Conservation (phyloP, 2,329 filamentous ascomycete species). For the Lasiodiplodia hormozganensis region DNA sequence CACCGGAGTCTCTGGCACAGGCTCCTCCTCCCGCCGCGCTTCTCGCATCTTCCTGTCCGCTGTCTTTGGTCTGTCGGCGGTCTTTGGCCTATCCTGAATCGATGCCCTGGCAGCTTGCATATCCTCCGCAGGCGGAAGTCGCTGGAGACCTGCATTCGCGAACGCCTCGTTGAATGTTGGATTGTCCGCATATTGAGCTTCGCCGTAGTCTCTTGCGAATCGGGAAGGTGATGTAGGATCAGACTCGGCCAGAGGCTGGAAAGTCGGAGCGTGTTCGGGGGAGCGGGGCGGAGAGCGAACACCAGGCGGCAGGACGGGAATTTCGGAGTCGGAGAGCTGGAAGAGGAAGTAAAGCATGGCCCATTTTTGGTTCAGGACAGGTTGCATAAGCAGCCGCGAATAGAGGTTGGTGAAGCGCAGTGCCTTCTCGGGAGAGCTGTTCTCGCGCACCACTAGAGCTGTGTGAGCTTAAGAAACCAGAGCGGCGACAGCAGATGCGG, state of each 20-base stretch:
- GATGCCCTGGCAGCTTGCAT: constrained; percentile 35
- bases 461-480: constrained; percentile 31
- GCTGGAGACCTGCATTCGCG: constrained; percentile 52
- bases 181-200: constrained; percentile 34
- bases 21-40: constrained; percentile 38
- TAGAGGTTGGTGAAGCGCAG: constrained; percentile 90
- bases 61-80: constrained; percentile 34
- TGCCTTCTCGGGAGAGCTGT: constrained; percentile 75
- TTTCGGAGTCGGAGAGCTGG: constrained; percentile 73
- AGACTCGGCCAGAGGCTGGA: constrained; percentile 13
- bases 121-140: constrained; percentile 45
- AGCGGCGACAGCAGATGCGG: not conserved
- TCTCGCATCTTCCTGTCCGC: constrained; percentile 21
- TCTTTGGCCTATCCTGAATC: constrained; percentile 31
- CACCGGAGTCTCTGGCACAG: constrained; percentile 28
- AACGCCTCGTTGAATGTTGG: constrained; percentile 57
- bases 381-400: constrained; percentile 84
- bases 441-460: constrained; percentile 71
- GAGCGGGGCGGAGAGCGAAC: constrained; percentile 20
- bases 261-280: constrained; percentile 28
- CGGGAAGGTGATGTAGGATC: constrained; percentile 11
- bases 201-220: not conserved
- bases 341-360: constrained; percentile 92
- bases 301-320: constrained; percentile 52
- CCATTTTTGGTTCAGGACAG: constrained; percentile 95